Conservation (phyloP, 176 grass and related monocot species). For the Triticum timopheevii region DNA sequence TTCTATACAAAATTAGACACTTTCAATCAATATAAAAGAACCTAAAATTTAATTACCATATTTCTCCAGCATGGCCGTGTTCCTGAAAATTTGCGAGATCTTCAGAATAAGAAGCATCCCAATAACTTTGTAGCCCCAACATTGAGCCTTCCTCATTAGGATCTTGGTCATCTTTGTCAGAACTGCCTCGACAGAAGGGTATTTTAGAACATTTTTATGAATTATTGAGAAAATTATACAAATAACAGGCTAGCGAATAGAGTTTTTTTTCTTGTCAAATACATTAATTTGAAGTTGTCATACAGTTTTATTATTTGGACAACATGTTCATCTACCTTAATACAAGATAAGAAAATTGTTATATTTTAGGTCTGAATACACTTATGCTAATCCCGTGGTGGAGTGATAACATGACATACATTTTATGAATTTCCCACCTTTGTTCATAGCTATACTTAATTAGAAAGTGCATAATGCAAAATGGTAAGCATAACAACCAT, state of each 20-base stretch:
- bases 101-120: slow-evolving; percentile 88
- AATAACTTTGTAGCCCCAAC: slow-evolving; percentile 90
- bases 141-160: slow-evolving; percentile 76
- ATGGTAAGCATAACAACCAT: not conserved
- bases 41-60: slow-evolving; percentile 53
- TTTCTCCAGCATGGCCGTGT: slow-evolving; percentile 86
- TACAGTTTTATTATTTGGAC: not conserved
- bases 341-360: not conserved
- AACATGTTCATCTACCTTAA: not conserved
- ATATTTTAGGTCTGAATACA: not conserved
- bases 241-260: not conserved
- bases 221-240: not conserved
- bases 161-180: slow-evolving; percentile 86
- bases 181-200: slow-evolving; percentile 40
- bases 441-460: not conserved
- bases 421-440: not conserved
- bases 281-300: not conserved
- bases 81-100: slow-evolving; percentile 94
- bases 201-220: not conserved
- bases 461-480: not conserved
- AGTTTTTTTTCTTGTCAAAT: slow-evolving; percentile 9
- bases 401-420: not conserved
- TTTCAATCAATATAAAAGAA: not conserved
- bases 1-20: not conserved
- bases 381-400: not conserved